A percentile compares a stretch with the other conserved stretches of the same genome.
Conservation (phyloP, 805 yeast species). For the Blastobotrys peoriensis region DNA sequence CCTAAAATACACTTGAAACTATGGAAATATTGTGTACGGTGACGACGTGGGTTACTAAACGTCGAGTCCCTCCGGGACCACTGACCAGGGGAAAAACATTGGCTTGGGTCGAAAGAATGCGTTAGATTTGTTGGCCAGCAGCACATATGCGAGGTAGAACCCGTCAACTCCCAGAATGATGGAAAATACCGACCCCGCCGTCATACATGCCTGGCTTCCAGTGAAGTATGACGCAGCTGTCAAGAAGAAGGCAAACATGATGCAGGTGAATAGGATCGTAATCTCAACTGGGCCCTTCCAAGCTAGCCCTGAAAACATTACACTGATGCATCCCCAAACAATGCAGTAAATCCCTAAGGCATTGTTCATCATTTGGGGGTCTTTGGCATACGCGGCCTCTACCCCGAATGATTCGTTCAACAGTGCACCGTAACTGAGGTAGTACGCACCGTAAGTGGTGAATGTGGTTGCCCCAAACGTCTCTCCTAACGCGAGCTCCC, state of each 20-base stretch:
- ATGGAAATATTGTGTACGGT: background rate
- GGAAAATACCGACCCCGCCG: background rate
- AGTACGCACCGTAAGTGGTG: constrained; percentile 48
- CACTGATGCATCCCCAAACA: background rate
- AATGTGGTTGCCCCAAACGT: constrained; percentile 56
- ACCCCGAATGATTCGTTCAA: constrained; percentile 47
- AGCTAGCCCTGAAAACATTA: background rate
- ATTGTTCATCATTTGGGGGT: background rate
- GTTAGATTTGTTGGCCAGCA: background rate
- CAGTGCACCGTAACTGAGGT: constrained; percentile 59
- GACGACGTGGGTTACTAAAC: background rate
- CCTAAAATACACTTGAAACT: background rate
- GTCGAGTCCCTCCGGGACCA: background rate
- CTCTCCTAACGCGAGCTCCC: constrained; percentile 59
- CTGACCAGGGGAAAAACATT: background rate
- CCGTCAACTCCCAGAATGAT: background rate
- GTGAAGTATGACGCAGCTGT: background rate
- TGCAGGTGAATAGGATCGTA: background rate
- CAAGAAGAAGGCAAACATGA: background rate
- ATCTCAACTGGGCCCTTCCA: background rate
- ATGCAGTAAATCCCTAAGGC: background rate
- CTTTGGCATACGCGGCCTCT: constrained; percentile 31
- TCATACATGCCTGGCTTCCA: background rate
- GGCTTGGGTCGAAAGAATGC: background rate
- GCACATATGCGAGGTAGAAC: background rate